These are phyloP conservation scores for Fusarium sp. DNA, from an alignment of 2,329 filamentous ascomycete genomes.

Conservation along the genomic window DNA sequence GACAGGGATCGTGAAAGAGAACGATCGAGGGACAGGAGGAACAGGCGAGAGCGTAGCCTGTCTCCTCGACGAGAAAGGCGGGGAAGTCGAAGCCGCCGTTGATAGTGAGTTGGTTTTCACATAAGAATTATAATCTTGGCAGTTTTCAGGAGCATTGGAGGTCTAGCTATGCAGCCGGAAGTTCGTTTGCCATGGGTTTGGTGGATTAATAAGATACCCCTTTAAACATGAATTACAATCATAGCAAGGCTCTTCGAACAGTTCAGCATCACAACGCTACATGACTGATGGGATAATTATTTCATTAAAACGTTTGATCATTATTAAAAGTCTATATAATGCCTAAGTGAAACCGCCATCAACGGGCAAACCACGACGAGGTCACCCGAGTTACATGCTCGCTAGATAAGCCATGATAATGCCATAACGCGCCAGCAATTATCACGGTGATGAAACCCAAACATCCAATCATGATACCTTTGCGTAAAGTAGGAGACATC, in stretches of 20 bases:
- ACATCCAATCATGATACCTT: constrained; percentile 33
- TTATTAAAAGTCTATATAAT: constrained; percentile 32
- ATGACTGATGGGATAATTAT: background rate
- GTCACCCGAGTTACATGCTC: constrained; percentile 27
- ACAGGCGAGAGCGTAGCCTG: constrained; percentile 41
- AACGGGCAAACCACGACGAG: constrained; percentile 35
- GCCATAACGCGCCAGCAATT: constrained; percentile 40
- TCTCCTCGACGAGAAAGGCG: constrained; percentile 48
- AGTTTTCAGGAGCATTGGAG: background rate
- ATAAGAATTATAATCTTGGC: background rate
- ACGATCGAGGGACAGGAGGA: constrained; percentile 35
- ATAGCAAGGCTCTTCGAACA: background rate
- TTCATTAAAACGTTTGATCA: constrained; percentile 19
- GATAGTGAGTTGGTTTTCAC: constrained; percentile 43
- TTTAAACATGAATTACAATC: background rate
- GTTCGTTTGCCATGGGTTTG: background rate
- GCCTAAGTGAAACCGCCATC: constrained; percentile 21
- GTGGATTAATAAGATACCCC: constrained; percentile 30
- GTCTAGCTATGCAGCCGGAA: background rate
- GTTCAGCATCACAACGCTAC: background rate
- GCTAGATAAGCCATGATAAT: constrained; percentile 30
- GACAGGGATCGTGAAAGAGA: constrained; percentile 29
- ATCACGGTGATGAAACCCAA: constrained; percentile 41
- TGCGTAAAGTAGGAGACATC: constrained; percentile 32
- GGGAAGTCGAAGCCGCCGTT: constrained; percentile 52